phyloP scores from a whole-genome alignment of 2,329 filamentous ascomycete species.

The Aspergillus sclerotialis region DNA sequence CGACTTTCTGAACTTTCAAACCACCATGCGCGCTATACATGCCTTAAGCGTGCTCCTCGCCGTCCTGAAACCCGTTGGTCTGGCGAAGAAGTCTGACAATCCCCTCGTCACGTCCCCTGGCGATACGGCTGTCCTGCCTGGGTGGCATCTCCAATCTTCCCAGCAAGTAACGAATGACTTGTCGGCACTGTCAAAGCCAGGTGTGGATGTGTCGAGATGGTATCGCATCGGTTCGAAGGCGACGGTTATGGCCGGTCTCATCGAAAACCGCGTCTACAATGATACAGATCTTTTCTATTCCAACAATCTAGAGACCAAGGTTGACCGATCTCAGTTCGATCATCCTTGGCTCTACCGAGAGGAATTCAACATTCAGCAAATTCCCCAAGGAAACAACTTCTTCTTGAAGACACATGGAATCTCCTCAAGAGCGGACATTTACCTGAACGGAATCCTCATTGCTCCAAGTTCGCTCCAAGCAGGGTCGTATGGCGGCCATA shows the following conservation, averaged over 20 bases:
- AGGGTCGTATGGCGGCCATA: slow-evolving; percentile 51
- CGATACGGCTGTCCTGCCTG: slow-evolving; percentile 20
- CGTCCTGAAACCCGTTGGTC: not conserved
- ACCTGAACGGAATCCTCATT: slow-evolving; percentile 50
- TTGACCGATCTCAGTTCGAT: slow-evolving; percentile 44
- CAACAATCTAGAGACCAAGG: slow-evolving; percentile 36
- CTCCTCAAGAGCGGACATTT: slow-evolving; percentile 54
- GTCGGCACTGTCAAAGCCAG: slow-evolving; percentile 34
- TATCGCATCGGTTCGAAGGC: slow-evolving; percentile 43
- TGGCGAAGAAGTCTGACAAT: not conserved
- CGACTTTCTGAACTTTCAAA: too few relatives aligned
- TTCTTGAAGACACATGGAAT: slow-evolving; percentile 54
- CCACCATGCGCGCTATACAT: not conserved
- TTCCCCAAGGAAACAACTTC: slow-evolving; percentile 36
- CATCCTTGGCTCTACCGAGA: slow-evolving; percentile 55
- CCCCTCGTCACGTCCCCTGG: slow-evolving; percentile 17
- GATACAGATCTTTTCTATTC: slow-evolving; percentile 53
- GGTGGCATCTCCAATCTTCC: slow-evolving; percentile 47
- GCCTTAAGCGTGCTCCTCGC: not conserved
- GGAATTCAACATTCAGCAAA: slow-evolving; percentile 40
- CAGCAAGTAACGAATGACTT: slow-evolving; percentile 31
- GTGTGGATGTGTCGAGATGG: slow-evolving; percentile 46
- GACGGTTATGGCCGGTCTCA: slow-evolving; percentile 52
- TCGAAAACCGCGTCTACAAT: slow-evolving; percentile 47
- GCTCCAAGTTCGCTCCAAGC: slow-evolving; percentile 44